A percentile compares a stretch with the other conserved stretches of the same genome.
Conservation (phyloP, 441 rosid species). For the Syzygium malaccense region DNA sequence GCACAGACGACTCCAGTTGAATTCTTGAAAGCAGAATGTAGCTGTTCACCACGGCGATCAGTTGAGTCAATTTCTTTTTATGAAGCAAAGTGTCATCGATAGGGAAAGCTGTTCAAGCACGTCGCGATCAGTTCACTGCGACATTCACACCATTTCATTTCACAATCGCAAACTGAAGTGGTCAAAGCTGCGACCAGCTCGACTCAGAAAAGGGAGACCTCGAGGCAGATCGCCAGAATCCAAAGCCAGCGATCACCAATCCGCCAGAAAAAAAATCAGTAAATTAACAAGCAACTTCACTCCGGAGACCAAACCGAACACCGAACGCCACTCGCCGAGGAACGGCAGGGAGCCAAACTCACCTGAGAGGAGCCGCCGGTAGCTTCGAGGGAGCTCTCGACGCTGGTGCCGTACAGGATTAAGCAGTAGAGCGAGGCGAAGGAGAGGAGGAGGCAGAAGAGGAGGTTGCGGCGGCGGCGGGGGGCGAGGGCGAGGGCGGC, state of each 20-base stretch:
- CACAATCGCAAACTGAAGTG: neutral
- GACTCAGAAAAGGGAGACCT: neutral
- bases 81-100: neutral
- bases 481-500: neutral
- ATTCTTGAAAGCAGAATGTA: neutral
- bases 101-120: neutral
- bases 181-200: neutral
- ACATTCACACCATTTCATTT: neutral
- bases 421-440: conserved; percentile 20
- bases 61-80: neutral
- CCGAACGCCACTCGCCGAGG: neutral
- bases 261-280: neutral
- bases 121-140: neutral
- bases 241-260: neutral
- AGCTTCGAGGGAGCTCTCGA: conserved; percentile 17
- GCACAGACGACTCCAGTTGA: neutral
- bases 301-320: neutral
- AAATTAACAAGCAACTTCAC: neutral
- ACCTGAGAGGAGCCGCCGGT: conserved; percentile 16
- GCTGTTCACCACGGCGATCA: neutral
- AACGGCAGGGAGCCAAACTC: neutral
- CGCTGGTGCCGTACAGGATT: conserved; percentile 23
- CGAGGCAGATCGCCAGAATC: neutral
- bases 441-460: conserved; percentile 8
- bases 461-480: neutral